Evolutionary conservation across 2,329 filamentous ascomycete genomes (phyloP).

Genomic region (Aspergillus ustus): DNA sequence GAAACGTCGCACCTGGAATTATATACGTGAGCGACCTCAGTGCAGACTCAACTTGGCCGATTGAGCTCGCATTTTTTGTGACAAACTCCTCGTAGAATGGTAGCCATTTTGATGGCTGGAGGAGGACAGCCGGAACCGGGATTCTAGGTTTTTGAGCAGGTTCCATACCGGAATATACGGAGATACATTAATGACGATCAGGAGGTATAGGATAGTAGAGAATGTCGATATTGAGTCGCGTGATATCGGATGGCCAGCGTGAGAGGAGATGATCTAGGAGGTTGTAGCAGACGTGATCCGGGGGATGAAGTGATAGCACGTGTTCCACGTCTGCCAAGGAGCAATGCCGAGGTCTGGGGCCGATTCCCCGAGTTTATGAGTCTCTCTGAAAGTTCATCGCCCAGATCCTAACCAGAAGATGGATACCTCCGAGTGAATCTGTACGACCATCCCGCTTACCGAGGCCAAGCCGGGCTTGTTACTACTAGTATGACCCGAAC

Average conservation of each 20-base stretch:
- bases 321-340: conserved; percentile 35
- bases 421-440: background rate
- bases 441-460: conserved; percentile 6
- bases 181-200: conserved; percentile 2
- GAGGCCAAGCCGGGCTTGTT: conserved; percentile 27
- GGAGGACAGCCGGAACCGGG: conserved; percentile 35
- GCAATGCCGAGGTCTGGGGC: conserved; percentile 29
- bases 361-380: background rate
- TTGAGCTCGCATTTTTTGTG: conserved; percentile 89
- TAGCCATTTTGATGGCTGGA: conserved; percentile 46
- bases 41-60: conserved; percentile 93
- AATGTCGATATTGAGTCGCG: background rate
- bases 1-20: conserved; percentile 67
- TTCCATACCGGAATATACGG: conserved; percentile 33
- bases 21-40: conserved; percentile 93
- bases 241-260: background rate
- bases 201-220: background rate
- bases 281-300: background rate
- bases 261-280: background rate
- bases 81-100: conserved; percentile 72
- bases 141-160: conserved; percentile 33
- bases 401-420: background rate
- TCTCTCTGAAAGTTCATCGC: background rate
- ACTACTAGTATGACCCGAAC: background rate
- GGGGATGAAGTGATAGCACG: conserved; percentile 26